Conservation (phyloP, 1,139 yeast species). For the Zygoascus sp. region DNA sequence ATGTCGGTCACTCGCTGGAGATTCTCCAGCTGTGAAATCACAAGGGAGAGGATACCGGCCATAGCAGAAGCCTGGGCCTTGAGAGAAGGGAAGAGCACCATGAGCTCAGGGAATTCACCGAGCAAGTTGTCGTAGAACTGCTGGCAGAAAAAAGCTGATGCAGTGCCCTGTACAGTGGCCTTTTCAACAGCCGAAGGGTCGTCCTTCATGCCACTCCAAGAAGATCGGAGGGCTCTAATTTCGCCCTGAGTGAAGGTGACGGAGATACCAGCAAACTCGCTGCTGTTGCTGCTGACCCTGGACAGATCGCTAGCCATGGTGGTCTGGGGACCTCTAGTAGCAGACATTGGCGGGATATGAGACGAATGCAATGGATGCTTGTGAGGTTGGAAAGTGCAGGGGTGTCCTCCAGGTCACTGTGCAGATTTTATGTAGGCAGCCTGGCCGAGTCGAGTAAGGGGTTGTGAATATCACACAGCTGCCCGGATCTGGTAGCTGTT, state of each 20-base stretch:
- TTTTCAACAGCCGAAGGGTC: constrained; percentile 28
- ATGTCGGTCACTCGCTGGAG: constrained; percentile 52
- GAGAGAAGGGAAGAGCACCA: constrained; percentile 57
- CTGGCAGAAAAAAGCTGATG: constrained; percentile 36
- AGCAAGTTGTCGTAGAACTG: constrained; percentile 60
- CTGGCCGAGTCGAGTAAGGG: no score
- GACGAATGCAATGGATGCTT: not conserved
- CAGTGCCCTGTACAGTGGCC: constrained; percentile 29
- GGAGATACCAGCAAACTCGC: constrained; percentile 24
- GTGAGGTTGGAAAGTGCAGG: not conserved
- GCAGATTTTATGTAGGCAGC: no score
- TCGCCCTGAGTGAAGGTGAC: constrained; percentile 25
- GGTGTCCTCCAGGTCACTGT: no score
- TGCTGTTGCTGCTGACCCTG: not conserved
- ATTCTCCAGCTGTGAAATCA: constrained; percentile 46
- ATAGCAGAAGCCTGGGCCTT: constrained; percentile 71
- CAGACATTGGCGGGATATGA: not conserved
- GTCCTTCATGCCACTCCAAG: constrained; percentile 29
- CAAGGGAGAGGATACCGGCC: constrained; percentile 72
- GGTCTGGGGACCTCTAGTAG: constrained; percentile 2
- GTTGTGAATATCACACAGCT: not conserved
- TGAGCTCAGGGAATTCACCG: constrained; percentile 50
- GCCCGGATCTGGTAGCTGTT: not conserved
- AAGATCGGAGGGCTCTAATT: constrained; percentile 22
- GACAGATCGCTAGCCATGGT: not conserved